Evolutionary conservation across 1,284 basidiomycete genomes (phyloP).

Genomic region (Coniferiporia weirii): DNA sequence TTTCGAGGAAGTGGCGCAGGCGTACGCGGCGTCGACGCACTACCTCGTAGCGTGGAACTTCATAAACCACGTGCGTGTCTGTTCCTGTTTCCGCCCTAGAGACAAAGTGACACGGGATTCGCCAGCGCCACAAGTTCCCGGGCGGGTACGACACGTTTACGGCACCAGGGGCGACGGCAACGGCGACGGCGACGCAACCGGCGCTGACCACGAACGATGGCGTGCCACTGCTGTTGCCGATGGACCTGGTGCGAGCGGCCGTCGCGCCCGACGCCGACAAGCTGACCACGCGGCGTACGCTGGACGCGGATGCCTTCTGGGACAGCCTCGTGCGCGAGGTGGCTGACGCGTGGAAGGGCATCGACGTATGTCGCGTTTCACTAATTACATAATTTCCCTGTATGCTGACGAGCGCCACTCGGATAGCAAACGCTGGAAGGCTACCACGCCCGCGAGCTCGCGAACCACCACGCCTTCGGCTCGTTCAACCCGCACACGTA

Average conservation of each 20-base stretch:
- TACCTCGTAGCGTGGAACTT: slow-evolving; percentile 16
- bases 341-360: slow-evolving; percentile 14
- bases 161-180: neutral
- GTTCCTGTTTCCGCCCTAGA: neutral
- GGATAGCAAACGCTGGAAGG: slow-evolving; percentile 6
- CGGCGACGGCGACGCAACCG: neutral
- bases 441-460: slow-evolving; percentile 1
- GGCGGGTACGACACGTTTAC: slow-evolving; percentile 11
- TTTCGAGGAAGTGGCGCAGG: slow-evolving; percentile 12
- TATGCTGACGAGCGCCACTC: too few relatives aligned
- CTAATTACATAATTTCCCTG: too few relatives aligned
- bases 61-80: slow-evolving; percentile 15
- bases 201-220: slow-evolving; percentile 16
- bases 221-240: slow-evolving; percentile 13
- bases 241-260: slow-evolving; percentile 3
- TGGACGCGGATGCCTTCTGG: slow-evolving; percentile 17
- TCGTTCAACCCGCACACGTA: slow-evolving; percentile 10
- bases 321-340: slow-evolving; percentile 16
- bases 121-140: slow-evolving; percentile 18
- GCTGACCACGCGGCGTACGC: neutral
- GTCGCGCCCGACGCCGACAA: slow-evolving; percentile 2
- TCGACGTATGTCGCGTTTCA: slow-evolving; percentile 12
- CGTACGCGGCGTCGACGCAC: slow-evolving; percentile 6
- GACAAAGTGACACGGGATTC: neutral
- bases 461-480: too few relatives aligned